Evolutionary conservation across 2,329 filamentous ascomycete genomes (phyloP), one percentile per base, ranked within the genome.

Genomic region (Elsinoe ampelina): DNA sequence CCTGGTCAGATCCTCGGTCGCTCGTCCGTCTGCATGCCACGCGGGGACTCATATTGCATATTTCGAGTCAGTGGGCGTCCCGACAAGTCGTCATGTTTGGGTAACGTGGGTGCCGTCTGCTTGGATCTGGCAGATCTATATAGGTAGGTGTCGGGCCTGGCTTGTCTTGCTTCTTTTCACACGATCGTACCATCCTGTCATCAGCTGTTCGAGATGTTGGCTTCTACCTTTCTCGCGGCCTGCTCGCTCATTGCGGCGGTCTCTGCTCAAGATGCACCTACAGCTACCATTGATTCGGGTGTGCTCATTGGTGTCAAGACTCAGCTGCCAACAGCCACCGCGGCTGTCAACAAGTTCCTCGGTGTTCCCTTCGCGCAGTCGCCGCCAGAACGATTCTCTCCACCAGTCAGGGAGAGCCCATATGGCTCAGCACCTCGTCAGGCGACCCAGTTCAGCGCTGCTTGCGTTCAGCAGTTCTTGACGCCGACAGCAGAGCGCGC

Each of bases 391-490:
- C 62, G 68, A 48, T 70, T 70, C 58, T 58, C 61, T 2, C 65
- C 66, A 15, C 66, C 67, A 10, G 48, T 52, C 10, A 57, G 36
- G 58, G 63, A 34, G 47, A 41, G 36, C 52, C 17, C 19, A 59
- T 62, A 38, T 54, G 51, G 26, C 30, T 30, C 19, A 11, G 26
- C 48, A 41, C 54, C 59, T 13, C 63, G 69, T 52, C 63, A 66
- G 54, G 65, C 67, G 7, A 67, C 63, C 13, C 59, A 60, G 17
- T 69, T 61, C 55, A 65, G 61, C 36, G 63, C 66, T 30, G 62
- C 67, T 5, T 70, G 68, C 55, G 66, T 69, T 13, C 67, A 69
- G 56, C 66, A 70, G 43, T 68, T 70, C 55, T 34, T 58, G 11
- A 63, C 65, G n/a, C 61, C 67, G 32, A 65, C 67, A 41, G 63